A percentile compares a stretch with the other conserved stretches of the same genome.
phyloP scores from a whole-genome alignment of 129 eudicot species.

The Saposhnikovia divaricata region DNA sequence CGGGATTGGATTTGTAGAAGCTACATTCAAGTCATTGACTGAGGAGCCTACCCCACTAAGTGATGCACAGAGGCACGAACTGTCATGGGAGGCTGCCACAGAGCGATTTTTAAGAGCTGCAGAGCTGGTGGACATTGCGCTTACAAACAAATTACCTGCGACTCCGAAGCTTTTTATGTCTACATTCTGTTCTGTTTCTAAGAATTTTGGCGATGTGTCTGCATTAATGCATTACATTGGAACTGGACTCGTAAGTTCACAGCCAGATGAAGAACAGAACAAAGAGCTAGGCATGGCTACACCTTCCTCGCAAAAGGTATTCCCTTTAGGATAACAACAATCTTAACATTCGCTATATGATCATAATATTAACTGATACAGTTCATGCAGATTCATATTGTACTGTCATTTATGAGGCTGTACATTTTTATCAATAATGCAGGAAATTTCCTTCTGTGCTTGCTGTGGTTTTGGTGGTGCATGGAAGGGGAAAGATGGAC shows the following conservation, averaged over 20 bases:
- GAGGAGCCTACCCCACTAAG: slow-evolving; percentile 64
- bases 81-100: slow-evolving; percentile 98
- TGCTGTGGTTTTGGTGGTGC: background rate
- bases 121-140: slow-evolving; percentile 42
- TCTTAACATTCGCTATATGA: background rate
- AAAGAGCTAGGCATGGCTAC: slow-evolving; percentile 52
- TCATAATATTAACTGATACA: background rate
- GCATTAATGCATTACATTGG: slow-evolving; percentile 69
- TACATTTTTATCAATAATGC: background rate
- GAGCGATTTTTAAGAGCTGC: slow-evolving; percentile 56
- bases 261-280: slow-evolving; percentile 67
- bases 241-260: slow-evolving; percentile 44
- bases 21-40: slow-evolving; percentile 45
- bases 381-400: background rate
- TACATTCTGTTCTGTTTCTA: slow-evolving; percentile 36
- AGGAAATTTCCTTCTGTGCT: background rate
- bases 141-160: slow-evolving; percentile 25
- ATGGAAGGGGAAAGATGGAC: background rate
- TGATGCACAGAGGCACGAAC: slow-evolving; percentile 63
- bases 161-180: slow-evolving; percentile 44
- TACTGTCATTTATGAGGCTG: background rate
- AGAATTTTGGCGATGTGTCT: slow-evolving; percentile 64
- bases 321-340: background rate
- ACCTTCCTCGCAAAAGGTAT: slow-evolving; percentile 4
- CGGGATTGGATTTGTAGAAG: slow-evolving; percentile 59